These are phyloP conservation scores for Penicillium steckii DNA, from an alignment of 495 filamentous ascomycete genomes.

Conservation along the genomic window DNA sequence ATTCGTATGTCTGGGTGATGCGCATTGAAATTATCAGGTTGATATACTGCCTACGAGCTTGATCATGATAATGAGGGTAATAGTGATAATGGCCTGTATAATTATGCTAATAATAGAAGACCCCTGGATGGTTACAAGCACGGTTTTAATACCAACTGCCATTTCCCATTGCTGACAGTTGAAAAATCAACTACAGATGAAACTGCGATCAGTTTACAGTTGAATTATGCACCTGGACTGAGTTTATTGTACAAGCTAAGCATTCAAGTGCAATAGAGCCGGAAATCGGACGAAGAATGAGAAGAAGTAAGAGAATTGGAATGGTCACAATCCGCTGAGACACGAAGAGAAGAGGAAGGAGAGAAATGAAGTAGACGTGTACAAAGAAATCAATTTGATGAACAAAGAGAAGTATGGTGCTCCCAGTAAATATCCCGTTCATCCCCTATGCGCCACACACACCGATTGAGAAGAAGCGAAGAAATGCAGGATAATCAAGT, in stretches of 20 bases:
- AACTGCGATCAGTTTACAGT: neutral
- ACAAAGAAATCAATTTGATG: neutral
- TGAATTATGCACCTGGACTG: constrained; percentile 1
- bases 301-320: neutral
- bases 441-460: neutral
- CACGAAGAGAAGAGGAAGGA: neutral
- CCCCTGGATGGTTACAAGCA: too few species aligned
- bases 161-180: too few species aligned
- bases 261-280: neutral
- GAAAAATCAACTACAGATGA: neutral
- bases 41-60: too few species aligned
- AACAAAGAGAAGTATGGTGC: neutral
- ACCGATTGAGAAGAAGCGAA: neutral
- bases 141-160: too few species aligned
- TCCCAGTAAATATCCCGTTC: neutral
- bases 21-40: too few species aligned
- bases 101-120: too few species aligned
- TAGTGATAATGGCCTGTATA: too few species aligned
- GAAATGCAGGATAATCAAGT: constrained; percentile 1
- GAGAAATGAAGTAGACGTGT: neutral
- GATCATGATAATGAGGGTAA: too few species aligned
- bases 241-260: constrained; percentile 23
- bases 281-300: neutral
- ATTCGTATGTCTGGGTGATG: constrained; percentile 39
- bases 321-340: too few species aligned